Percentiles rank a stretch among this genome's conserved stretches.
These are phyloP conservation scores for Hyphopichia fennica DNA, from an alignment of 1,139 yeast genomes.

Conservation along the genomic window DNA sequence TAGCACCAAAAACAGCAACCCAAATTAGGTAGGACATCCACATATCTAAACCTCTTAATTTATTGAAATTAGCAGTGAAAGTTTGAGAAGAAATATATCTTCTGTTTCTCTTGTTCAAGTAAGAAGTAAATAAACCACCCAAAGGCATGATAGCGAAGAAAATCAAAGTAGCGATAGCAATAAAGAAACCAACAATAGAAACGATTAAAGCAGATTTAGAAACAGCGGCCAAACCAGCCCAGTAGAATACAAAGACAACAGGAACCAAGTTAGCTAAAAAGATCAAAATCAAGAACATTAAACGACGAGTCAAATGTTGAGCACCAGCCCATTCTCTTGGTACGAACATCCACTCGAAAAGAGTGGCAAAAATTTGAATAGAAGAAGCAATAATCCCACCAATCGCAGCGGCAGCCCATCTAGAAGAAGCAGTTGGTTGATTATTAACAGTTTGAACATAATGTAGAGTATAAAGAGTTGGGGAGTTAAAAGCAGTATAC, in stretches of 20 bases:
- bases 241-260: constrained; percentile 80
- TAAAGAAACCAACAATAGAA: constrained; percentile 85
- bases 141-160: constrained; percentile 95
- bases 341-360: constrained; percentile 93
- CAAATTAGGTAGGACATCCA: constrained; percentile 94
- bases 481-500: constrained; percentile 91
- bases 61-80: constrained; percentile 88
- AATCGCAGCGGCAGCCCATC: constrained; percentile 90
- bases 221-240: constrained; percentile 66
- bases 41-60: constrained; percentile 85
- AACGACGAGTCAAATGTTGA: constrained; percentile 89
- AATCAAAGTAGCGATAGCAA: constrained; percentile 78
- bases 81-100: constrained; percentile 92
- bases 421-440: constrained; percentile 81
- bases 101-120: constrained; percentile 86
- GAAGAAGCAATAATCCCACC: constrained; percentile 87
- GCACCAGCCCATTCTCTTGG: constrained; percentile 99
- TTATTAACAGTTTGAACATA: constrained; percentile 82
- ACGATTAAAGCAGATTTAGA: constrained; percentile 81
- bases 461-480: constrained; percentile 83
- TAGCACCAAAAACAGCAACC: constrained; percentile 86
- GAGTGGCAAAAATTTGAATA: constrained; percentile 83
- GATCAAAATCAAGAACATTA: constrained; percentile 68
- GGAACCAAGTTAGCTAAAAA: constrained; percentile 79
- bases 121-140: constrained; percentile 94